These are phyloP conservation scores for Geosiphon pyriformis DNA, from an alignment of 192 early-diverging fungal genomes.

Conservation along the genomic window DNA sequence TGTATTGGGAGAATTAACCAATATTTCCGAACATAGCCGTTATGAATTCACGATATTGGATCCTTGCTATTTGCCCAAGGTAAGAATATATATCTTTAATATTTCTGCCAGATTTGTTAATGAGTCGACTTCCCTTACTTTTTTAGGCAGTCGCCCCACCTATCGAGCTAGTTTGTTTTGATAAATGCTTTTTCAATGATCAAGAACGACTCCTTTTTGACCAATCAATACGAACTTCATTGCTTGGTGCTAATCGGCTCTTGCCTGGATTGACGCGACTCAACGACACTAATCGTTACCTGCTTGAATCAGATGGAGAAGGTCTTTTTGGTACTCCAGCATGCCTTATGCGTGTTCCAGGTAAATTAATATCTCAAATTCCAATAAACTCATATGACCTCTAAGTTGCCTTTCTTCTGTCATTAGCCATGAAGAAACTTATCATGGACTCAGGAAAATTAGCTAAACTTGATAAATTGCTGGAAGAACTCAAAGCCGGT, in stretches of 20 bases:
- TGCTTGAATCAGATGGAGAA: conserved; percentile 29
- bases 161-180: conserved; percentile 54
- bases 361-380: conserved; percentile 31
- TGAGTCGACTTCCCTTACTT: conserved; percentile 44
- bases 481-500: conserved; percentile 67
- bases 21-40: conserved; percentile 25
- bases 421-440: conserved; percentile 56
- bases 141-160: conserved; percentile 57
- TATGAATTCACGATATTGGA: conserved; percentile 18
- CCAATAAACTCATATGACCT: no score
- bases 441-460: conserved; percentile 79
- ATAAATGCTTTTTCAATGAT: conserved; percentile 54
- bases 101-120: conserved; percentile 29
- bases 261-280: conserved; percentile 23
- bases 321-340: conserved; percentile 44
- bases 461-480: conserved; percentile 60
- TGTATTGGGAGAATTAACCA: conserved; percentile 26
- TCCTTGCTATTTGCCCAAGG: conserved; percentile 33
- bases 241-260: conserved; percentile 37
- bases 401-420: no score
- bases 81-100: conserved; percentile 20
- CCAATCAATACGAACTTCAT: conserved; percentile 29
- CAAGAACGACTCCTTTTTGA: conserved; percentile 45
- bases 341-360: conserved; percentile 63
- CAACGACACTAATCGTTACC: conserved; percentile 24